Evolutionary conservation across 169 alveolate genomes (phyloP).

Genomic region (Plasmodium adleri): DNA sequence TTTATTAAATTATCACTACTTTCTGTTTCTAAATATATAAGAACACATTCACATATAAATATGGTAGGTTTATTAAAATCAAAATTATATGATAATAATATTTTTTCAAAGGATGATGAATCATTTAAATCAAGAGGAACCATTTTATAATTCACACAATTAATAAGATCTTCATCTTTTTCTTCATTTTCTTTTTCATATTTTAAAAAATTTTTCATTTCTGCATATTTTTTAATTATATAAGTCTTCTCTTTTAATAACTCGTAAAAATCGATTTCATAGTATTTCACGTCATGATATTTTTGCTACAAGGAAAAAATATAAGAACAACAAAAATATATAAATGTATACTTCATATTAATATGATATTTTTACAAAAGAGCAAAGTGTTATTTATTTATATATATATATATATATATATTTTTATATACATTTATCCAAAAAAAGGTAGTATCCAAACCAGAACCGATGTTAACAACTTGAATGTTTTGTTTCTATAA

Average conservation of each 20-base stretch:
- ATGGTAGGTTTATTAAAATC: conserved; percentile 73
- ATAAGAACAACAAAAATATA: conserved; percentile 1
- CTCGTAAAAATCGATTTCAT: conserved; percentile 66
- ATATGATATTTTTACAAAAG: no score
- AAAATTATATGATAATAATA: conserved; percentile 27
- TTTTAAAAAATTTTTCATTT: conserved; percentile 38
- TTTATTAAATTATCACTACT: conserved; percentile 67
- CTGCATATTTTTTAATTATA: conserved; percentile 40
- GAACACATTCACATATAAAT: conserved; percentile 80
- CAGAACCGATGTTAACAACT: conserved; percentile 75
- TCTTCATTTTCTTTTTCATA: conserved; percentile 19
- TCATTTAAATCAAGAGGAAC: conserved; percentile 48
- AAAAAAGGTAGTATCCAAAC: conserved; percentile 77
- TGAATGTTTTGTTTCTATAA: conserved; percentile 58
- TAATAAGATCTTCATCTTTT: conserved; percentile 24
- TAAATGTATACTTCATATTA: not conserved
- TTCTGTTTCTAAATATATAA: conserved; percentile 72
- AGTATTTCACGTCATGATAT: conserved; percentile 35
- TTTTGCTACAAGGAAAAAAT: conserved; percentile 25
- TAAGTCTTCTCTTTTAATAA: conserved; percentile 35
- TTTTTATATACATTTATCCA: conserved; percentile 50
- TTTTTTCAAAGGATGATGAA: conserved; percentile 10
- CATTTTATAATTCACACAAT: conserved; percentile 74
- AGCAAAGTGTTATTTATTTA: not conserved
- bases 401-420: no score